Evolutionary conservation across 768 basidiomycete genomes (phyloP), one percentile per base, ranked within the genome.

Genomic region (Pisolithus orientalis): DNA sequence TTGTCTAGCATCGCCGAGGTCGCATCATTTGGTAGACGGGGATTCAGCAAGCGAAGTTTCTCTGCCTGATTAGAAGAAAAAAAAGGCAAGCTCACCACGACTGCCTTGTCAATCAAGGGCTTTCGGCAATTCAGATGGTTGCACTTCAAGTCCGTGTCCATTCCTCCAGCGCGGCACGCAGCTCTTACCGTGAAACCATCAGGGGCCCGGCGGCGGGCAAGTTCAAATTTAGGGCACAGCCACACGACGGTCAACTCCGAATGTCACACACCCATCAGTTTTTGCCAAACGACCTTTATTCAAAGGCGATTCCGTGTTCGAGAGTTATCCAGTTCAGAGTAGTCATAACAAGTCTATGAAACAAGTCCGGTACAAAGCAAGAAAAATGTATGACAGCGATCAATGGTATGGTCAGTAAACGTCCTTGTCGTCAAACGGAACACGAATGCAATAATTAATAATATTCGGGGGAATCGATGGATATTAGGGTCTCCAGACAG

Each of bases 91-190:
- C 89, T 66, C 62, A 92, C 90, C 55, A 93, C 90, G 10, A 93
- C 90, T 3, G 90, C 90, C 65, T 89, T 91, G 59, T 90, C 90
- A 2, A 73, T 71, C 44, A 93, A 66, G 2, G 75, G 55, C 59
- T 77, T 77, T 52, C 89, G 80, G 65, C 88, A 90, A 16, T 80
- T 85, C 52, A 90, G 73, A n/a, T 83, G 77, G 65, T 90, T 90
- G 62, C 88, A 90, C 59, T 81, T 85, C 45, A 90, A 70, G 46
- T 89, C 87, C 29, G 78, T 76, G 65, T 90, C 87, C 87, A 90
- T 90, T 44, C 16, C 3, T 21, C 25, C 17, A 24, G 11, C 17
- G 31, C 5, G 34, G 34, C 34, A 14, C 34, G 13, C 11, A 34
- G 14, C 11, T 29, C 28, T 29, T 29, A 5, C 28, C 5, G 28